Conservation (phyloP, 257 asterid species). For the Rubia yunnanensis region DNA sequence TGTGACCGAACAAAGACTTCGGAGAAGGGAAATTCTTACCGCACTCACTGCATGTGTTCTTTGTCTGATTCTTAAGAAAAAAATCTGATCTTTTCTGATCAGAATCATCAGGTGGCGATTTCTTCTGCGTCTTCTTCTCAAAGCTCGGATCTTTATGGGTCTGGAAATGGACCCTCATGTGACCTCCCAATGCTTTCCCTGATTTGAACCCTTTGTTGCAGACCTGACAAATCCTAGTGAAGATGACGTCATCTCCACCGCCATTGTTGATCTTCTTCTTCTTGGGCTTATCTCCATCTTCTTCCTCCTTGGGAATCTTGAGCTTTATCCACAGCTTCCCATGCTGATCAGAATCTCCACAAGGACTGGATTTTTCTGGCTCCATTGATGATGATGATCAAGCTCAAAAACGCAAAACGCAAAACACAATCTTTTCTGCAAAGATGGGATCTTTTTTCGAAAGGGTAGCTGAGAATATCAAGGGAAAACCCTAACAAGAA, state of each 20-base stretch:
- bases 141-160: constrained; percentile 14
- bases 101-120: background rate
- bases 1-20: constrained; percentile 56
- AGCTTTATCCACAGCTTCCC: constrained; percentile 19
- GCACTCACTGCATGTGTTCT: constrained; percentile 28
- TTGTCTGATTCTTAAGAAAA: background rate
- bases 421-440: constrained; percentile 1
- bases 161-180: constrained; percentile 58
- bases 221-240: constrained; percentile 35
- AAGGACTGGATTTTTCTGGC: constrained; percentile 7
- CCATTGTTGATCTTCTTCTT: background rate
- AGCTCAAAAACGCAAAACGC: too few relatives aligned
- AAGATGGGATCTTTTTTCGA: constrained; percentile 3
- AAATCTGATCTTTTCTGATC: background rate
- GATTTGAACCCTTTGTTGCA: constrained; percentile 46
- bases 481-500: constrained; percentile 1
- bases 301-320: constrained; percentile 15
- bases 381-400: constrained; percentile 11
- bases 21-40: constrained; percentile 35
- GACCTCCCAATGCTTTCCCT: constrained; percentile 82
- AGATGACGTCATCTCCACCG: background rate
- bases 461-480: constrained; percentile 6
- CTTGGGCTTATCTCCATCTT: background rate
- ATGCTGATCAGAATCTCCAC: constrained; percentile 10
- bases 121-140: constrained; percentile 9